phyloP scores from a whole-genome alignment of 2,329 filamentous ascomycete species.

The Microascus cirrosus region DNA sequence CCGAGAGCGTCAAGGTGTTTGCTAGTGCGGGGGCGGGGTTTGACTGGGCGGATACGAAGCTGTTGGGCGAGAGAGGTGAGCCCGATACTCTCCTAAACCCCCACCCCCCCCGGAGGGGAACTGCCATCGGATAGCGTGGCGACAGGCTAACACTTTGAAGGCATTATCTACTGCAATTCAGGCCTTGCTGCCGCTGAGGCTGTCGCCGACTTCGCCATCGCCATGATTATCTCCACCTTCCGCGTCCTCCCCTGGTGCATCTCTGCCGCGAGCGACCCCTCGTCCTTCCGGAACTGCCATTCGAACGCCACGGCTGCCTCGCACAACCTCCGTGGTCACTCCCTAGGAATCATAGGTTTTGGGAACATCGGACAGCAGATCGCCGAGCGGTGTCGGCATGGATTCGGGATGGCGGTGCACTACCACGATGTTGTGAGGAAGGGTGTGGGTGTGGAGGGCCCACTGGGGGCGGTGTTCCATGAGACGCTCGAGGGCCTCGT shows the following conservation, averaged over 20 bases:
- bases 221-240: conserved; percentile 59
- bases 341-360: conserved; percentile 57
- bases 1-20: conserved; percentile 45
- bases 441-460: conserved; percentile 25
- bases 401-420: conserved; percentile 56
- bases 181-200: conserved; percentile 60
- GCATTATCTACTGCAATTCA: conserved; percentile 63
- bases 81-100: neutral
- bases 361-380: conserved; percentile 55
- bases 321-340: conserved; percentile 50
- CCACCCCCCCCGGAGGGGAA: too few species aligned
- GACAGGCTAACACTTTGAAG: conserved; percentile 16
- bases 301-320: conserved; percentile 45
- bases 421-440: conserved; percentile 51
- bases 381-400: conserved; percentile 36
- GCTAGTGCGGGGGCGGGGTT: conserved; percentile 55
- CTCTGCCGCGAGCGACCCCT: conserved; percentile 33
- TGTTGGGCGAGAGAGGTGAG: conserved; percentile 48
- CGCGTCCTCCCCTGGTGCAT: conserved; percentile 56
- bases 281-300: conserved; percentile 46
- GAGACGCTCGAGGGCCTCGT: conserved; percentile 39
- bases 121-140: neutral
- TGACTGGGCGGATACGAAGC: conserved; percentile 53
- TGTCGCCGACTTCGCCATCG: conserved; percentile 61
- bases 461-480: conserved; percentile 36